Base-by-base conservation (phyloP, 2,329 filamentous ascomycete genomes). In the Trichoderma hamatum region DNA sequence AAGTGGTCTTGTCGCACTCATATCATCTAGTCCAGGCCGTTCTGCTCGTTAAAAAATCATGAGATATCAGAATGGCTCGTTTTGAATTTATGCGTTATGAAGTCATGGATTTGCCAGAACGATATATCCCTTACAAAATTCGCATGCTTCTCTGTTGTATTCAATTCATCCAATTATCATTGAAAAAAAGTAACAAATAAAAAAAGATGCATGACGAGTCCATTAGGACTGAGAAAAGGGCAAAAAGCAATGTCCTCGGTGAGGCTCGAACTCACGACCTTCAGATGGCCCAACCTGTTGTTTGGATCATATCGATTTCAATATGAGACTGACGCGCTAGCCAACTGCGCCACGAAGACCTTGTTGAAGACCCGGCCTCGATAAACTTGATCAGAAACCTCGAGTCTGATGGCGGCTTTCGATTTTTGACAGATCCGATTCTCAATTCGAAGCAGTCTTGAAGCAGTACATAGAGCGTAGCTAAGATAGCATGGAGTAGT, bases 181-280 rank as follows among this genome's bases (percentile, higher is more conserved):
- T 21, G n/a, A 4, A n/a, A 13, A 49, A 49, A 21, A 46, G 34
- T 46, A 30, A n/a, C 19, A 19, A 28, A 6, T 11, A 26, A 26
- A 36, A n/a, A 39, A 5, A n/a, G 32, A 36, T 16, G 9, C 5
- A n/a, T 19, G 36, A 16, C 16, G n/a, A 30, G 13, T 30, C 24
- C 56, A 16, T 21, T 28, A n/a, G 14, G n/a, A 9, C 16, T 10
- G 4, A 24, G 9, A 9, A 51, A 21, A 56, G 11, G 28, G 51
- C 49, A 68, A 72, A 72, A 70, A 68, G 51, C 28, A n/a, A 43
- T 81, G 80, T 81, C 79, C 80, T 81, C 76, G 77, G 80, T 78
- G 79, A 84, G 81, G 74, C 76, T 82, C 79, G 85, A 86, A 79
- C 84, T 85, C 81, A 78, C 79, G 81, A 81, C 80, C 81, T 83